These are phyloP conservation scores for Fusarium sp. DNA, from an alignment of 2,329 filamentous ascomycete species.

Conservation along the genomic window DNA sequence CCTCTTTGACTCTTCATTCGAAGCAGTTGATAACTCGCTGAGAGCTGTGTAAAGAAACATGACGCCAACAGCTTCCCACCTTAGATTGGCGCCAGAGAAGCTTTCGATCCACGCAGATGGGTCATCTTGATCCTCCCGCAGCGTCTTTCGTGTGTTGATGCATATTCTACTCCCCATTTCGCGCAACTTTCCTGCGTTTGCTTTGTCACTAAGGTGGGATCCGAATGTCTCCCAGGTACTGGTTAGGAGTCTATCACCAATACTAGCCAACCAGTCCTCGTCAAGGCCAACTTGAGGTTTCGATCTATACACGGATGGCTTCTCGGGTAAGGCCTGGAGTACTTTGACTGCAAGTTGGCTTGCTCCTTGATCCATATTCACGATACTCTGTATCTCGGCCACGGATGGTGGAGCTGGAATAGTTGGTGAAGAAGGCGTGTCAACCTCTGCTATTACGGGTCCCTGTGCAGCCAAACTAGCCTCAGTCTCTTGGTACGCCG, in stretches of 20 bases:
- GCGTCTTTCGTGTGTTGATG: background rate
- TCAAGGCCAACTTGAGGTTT: background rate
- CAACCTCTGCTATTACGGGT: accelerated
- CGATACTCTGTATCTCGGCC: background rate
- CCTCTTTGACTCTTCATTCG: background rate
- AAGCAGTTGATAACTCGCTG: too few species aligned
- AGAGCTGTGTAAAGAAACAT: background rate
- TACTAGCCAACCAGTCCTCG: background rate
- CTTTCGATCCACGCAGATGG: background rate
- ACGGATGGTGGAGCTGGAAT: background rate
- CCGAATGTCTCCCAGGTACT: background rate
- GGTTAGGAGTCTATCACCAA: background rate
- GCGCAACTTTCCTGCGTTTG: background rate
- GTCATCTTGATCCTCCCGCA: background rate
- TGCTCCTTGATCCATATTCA: background rate
- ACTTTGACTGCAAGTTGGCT: background rate
- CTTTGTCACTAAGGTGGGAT: background rate
- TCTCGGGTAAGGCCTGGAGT: background rate
- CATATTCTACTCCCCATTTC: background rate
- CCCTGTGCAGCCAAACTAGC: background rate
- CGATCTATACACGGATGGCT: accelerated
- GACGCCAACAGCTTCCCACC: background rate
- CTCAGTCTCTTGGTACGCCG: background rate
- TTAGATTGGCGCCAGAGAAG: background rate
- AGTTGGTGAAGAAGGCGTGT: background rate